Percentiles rank a stretch among this genome's conserved stretches.
Evolutionary conservation across 2,329 filamentous ascomycete species (phyloP).

Genomic region (Parastagonospora avenae): DNA sequence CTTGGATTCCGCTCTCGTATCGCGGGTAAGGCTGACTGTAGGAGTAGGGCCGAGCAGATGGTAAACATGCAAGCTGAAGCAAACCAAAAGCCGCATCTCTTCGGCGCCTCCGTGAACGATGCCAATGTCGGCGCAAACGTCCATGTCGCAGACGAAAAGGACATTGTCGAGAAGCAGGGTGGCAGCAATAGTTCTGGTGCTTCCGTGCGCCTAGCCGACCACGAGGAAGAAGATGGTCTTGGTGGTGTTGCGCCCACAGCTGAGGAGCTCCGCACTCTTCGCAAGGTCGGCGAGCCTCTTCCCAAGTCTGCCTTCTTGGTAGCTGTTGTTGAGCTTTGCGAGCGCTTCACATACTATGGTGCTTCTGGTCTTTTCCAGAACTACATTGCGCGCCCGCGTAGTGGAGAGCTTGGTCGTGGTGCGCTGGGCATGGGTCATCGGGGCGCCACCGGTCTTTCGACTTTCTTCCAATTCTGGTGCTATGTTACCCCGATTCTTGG

Average conservation of each 20-base stretch:
- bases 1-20: too few species aligned
- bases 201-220: slow-evolving; percentile 13
- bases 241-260: slow-evolving; percentile 48
- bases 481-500: slow-evolving; percentile 29
- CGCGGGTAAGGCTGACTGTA: slow-evolving; percentile 1
- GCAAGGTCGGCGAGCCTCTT: slow-evolving; percentile 54
- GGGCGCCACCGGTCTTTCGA: slow-evolving; percentile 52
- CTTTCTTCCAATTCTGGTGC: slow-evolving; percentile 53
- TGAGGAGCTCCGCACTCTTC: slow-evolving; percentile 50
- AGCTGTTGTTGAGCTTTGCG: slow-evolving; percentile 57
- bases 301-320: slow-evolving; percentile 55
- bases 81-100: slow-evolving; percentile 36
- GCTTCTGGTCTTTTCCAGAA: slow-evolving; percentile 57
- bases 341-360: slow-evolving; percentile 56
- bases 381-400: slow-evolving; percentile 52
- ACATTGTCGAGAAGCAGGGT: slow-evolving; percentile 9
- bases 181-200: slow-evolving; percentile 16
- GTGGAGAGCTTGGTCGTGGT: slow-evolving; percentile 46
- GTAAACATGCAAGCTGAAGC: slow-evolving; percentile 35
- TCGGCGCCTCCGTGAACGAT: slow-evolving; percentile 30
- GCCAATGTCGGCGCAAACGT: slow-evolving; percentile 23
- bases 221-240: slow-evolving; percentile 32
- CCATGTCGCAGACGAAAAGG: slow-evolving; percentile 6
- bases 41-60: slow-evolving; percentile 35
- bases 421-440: slow-evolving; percentile 52